Conservation (phyloP, 169 alveolate species). For the Eimeria tenella region DNA sequence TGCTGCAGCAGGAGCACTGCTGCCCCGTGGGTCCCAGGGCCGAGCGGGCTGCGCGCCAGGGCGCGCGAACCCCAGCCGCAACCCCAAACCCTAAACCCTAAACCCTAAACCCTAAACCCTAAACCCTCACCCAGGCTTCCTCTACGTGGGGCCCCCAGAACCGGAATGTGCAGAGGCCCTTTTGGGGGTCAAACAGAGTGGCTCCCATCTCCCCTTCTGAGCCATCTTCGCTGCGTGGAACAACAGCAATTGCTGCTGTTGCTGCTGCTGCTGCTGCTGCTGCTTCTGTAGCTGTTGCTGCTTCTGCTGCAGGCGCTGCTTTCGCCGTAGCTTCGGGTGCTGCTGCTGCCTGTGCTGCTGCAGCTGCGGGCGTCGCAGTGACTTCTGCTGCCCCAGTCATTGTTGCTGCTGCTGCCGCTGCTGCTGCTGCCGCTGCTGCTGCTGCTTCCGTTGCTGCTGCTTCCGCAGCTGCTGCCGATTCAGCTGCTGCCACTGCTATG, state of each 20-base stretch:
- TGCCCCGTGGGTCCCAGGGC: too few species aligned
- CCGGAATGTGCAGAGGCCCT: not conserved
- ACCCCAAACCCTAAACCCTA: not conserved
- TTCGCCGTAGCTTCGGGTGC: not conserved
- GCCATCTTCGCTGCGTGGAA: not conserved
- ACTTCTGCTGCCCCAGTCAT: not conserved
- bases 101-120: not conserved
- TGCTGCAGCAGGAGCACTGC: not conserved
- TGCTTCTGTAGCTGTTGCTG: not conserved
- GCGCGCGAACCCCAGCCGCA: too few species aligned
- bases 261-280: slow-evolving; percentile 15
- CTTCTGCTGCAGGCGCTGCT: not conserved
- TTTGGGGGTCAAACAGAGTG: not conserved
- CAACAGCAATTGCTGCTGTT: not conserved
- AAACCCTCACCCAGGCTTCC: slow-evolving; percentile 9
- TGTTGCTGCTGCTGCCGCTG: not conserved
- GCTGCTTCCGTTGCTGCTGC: not conserved
- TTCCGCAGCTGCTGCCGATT: not conserved
- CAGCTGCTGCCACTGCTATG: not conserved
- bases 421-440: not conserved
- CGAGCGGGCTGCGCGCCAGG: too few species aligned
- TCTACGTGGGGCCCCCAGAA: slow-evolving; percentile 11
- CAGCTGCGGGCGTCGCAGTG: not conserved
- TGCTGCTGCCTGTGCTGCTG: not conserved
- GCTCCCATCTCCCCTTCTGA: not conserved